Base-by-base conservation (phyloP, 768 basidiomycete species). In the Pleurotus salmoneostramineus region DNA sequence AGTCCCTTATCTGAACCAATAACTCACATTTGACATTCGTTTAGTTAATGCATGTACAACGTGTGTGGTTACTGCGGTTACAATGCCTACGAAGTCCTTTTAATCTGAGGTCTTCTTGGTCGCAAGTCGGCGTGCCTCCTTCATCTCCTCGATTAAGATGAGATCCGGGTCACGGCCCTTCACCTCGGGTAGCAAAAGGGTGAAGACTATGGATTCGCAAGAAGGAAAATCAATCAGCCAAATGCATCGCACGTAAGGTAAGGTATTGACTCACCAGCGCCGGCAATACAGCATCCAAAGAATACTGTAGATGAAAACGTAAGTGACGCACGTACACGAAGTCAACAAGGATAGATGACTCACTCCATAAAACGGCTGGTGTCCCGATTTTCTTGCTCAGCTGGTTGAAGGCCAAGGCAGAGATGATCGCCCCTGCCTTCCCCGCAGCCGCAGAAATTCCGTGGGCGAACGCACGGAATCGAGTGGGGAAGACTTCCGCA, bases 361-460 rank as follows among this genome's bases (percentile, higher is more conserved):
- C 21, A 84, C 83, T 84, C 83, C 85, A 86, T 11, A 86, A 74
- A 2, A 84, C 77, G 46, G 63, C 62, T 2, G 77, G 72, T 10
- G 79, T 82, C n/a, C 85, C 84, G 60, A 83, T 77, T n/a, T 62
- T 63, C 10, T 68, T 40, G 8, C 71, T 73, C 48, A 86, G 73
- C 6, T 72, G 65, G 69, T 83, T 84, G 75, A 86, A 86, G 5
- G 72, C 83, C 57, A 85, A 74, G 3, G 82, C 77, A 21, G 81
- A 80, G 54, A 85, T 76, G 73, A 87, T 85, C 3, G 85, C 86
- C 50, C 62, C 61, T 4, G 33, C 33, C 43, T 36, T 54, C 21
- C 51, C 51, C 10, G 36, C 11, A 21, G 51, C 51, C 17, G 51
- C 51, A 14, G 51, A 54, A 7, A 54, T 54, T 7, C 51, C 51